These are phyloP conservation scores for Exophiala bonariae DNA, from an alignment of 2,329 filamentous ascomycete genomes.

Conservation along the genomic window DNA sequence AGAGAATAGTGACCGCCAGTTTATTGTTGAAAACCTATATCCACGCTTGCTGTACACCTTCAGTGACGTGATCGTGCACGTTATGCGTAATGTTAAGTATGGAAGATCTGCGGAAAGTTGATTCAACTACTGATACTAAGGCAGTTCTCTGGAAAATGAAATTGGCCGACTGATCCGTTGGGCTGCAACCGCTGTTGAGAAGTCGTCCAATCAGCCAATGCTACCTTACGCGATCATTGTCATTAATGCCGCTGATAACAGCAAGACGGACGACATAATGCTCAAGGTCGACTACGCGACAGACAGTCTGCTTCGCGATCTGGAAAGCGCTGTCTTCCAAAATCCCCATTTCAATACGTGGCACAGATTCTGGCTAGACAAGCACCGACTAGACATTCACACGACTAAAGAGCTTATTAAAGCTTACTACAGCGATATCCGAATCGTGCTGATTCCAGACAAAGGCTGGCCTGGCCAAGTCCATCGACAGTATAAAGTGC, in stretches of 20 bases:
- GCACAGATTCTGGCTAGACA: not conserved
- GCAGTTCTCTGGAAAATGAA: constrained; percentile 43
- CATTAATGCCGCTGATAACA: constrained; percentile 47
- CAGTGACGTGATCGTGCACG: constrained; percentile 46
- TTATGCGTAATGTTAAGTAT: constrained; percentile 38
- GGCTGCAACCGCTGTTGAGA: constrained; percentile 54
- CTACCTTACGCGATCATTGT: constrained; percentile 57
- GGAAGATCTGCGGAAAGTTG: not conserved
- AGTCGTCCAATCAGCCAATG: constrained; percentile 55
- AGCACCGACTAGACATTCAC: not conserved
- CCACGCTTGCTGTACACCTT: constrained; percentile 48
- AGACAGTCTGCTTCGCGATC: not conserved
- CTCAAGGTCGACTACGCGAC: constrained; percentile 39
- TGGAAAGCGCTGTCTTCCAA: not conserved
- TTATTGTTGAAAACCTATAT: constrained; percentile 42
- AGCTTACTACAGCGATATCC: constrained; percentile 53
- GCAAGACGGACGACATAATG: constrained; percentile 34
- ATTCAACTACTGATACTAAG: not conserved
- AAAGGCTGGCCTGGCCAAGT: constrained; percentile 48
- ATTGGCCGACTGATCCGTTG: constrained; percentile 49
- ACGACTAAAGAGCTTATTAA: constrained; percentile 30
- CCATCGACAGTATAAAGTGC: constrained; percentile 48
- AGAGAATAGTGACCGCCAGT: not conserved
- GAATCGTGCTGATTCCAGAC: constrained; percentile 50
- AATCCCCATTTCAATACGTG: not conserved